Percentiles rank a stretch among this genome's conserved stretches.
Conservation (phyloP, 1,284 basidiomycete genomes). For the Taiwanofungus camphoratus region DNA sequence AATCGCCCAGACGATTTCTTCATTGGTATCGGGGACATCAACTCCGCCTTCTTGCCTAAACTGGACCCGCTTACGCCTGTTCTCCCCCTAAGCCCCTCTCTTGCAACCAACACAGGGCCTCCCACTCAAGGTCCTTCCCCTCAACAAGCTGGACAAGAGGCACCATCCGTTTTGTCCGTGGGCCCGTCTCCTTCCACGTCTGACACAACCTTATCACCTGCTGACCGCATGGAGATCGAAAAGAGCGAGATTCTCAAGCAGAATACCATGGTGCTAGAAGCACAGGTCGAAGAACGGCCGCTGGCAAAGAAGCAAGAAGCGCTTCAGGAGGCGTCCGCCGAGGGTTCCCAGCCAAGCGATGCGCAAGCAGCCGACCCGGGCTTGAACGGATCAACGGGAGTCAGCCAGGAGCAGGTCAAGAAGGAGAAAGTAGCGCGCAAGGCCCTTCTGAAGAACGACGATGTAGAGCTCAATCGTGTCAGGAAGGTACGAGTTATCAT, state of each 20-base stretch:
- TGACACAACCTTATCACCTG: slow-evolving; percentile 15
- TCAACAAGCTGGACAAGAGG: slow-evolving; percentile 1
- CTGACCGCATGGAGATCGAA: slow-evolving; percentile 39
- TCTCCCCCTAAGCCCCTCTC: slow-evolving; percentile 25
- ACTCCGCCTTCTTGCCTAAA: slow-evolving; percentile 88
- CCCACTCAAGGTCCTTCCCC: slow-evolving; percentile 6
- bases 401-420: slow-evolving; percentile 18
- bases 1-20: slow-evolving; percentile 88
- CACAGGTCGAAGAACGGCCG: slow-evolving; percentile 82
- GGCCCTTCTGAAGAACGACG: slow-evolving; percentile 83
- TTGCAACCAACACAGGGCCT: slow-evolving; percentile 6
- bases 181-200: slow-evolving; percentile 14
- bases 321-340: slow-evolving; percentile 40
- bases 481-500: slow-evolving; percentile 49
- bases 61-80: slow-evolving; percentile 45
- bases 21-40: slow-evolving; percentile 98
- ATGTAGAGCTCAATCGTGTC: slow-evolving; percentile 79
- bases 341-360: background rate
- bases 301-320: slow-evolving; percentile 86
- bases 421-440: slow-evolving; percentile 47
- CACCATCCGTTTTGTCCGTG: slow-evolving; percentile 3
- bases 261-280: slow-evolving; percentile 71
- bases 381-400: slow-evolving; percentile 11
- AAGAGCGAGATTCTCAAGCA: slow-evolving; percentile 53
- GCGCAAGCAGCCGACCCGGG: slow-evolving; percentile 2